Base-by-base conservation (phyloP, 2,329 filamentous ascomycete genomes). In the Bertia moriformis region DNA sequence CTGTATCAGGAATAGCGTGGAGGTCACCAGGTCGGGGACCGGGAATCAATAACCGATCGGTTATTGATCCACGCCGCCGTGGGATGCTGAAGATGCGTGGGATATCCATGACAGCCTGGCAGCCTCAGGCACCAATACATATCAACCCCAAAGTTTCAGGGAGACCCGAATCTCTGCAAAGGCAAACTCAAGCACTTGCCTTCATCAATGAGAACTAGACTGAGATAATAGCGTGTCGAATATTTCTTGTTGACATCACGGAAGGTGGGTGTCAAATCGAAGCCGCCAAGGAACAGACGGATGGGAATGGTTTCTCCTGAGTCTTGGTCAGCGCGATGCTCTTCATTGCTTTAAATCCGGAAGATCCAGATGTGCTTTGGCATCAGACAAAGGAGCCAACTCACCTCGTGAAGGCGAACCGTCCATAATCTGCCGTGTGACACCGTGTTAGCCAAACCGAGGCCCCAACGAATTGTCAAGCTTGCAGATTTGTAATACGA, bases 221-320 rank as follows among this genome's bases (percentile, higher is more conserved):
- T 95, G 45, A 98, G 73, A 63, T 98, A 98, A 64, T 98, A 98
- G 52, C 91, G 73, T 27, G 89, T 96, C 18, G 89, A 96, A 61
- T 94, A 98, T 65, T 98, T 98, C 71, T 98, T 98, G 73, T 98
- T 98, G 49, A 98, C 93, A 58, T 98, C 91, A 45, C 91, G 83
- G 73, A 98, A 98, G 12, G 91, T 98, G 14, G 91, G 91, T 3
- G 91, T 98, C 45, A 98, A 64, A 60, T 98, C 93, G 57, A 98
- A 98, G 39, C 91, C 91, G 44, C 91, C 91, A 7, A 98, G 75
- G 74, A 98, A 98, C 40, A 98, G 70, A 50, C 91, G 75, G 54
- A 98, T 98, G 17, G 91, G 91, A 44, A 98, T 98, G 2, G 91
- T 96, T 61, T 85, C 80, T 52, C 80, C 76, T 78, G 46, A 40